A percentile compares a stretch with the other conserved stretches of the same genome.
Evolutionary conservation across 164 flowering plant species (phyloP).

Genomic region (Liquidambar formosana): DNA sequence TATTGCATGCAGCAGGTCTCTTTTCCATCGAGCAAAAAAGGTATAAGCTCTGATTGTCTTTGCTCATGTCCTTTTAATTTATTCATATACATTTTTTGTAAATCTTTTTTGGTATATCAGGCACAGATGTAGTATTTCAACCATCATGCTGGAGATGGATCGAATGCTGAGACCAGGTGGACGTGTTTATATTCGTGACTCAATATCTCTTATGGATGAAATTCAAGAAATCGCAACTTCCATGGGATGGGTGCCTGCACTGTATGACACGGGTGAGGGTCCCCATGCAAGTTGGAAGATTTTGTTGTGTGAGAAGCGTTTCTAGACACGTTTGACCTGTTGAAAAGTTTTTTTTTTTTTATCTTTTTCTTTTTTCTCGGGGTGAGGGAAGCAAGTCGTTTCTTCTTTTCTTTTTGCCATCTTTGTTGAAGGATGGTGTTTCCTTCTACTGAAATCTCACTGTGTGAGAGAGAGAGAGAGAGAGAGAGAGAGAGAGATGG

Average conservation of each 20-base stretch:
- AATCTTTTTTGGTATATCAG: neutral
- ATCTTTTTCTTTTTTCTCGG: no score
- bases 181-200: conserved; percentile 64
- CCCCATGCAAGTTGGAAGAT: conserved; percentile 65
- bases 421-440: no score
- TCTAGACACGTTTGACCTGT: conserved; percentile 13
- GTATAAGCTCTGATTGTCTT: conserved; percentile 25
- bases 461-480: no score
- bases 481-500: no score
- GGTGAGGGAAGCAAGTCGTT: no score
- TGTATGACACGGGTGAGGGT: conserved; percentile 63
- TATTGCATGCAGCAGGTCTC: conserved; percentile 75
- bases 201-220: conserved; percentile 42
- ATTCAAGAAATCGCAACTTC: conserved; percentile 51
- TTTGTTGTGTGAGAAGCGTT: conserved; percentile 54
- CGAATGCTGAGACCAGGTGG: conserved; percentile 82
- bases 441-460: no score
- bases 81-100: neutral
- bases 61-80: neutral
- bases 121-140: conserved; percentile 60
- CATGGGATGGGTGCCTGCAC: conserved; percentile 57
- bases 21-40: conserved; percentile 73
- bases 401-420: no score
- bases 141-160: conserved; percentile 85
- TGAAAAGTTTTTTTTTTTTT: no score